phyloP scores from a whole-genome alignment of 805 yeast species.

The Teunomyces kruisii region DNA sequence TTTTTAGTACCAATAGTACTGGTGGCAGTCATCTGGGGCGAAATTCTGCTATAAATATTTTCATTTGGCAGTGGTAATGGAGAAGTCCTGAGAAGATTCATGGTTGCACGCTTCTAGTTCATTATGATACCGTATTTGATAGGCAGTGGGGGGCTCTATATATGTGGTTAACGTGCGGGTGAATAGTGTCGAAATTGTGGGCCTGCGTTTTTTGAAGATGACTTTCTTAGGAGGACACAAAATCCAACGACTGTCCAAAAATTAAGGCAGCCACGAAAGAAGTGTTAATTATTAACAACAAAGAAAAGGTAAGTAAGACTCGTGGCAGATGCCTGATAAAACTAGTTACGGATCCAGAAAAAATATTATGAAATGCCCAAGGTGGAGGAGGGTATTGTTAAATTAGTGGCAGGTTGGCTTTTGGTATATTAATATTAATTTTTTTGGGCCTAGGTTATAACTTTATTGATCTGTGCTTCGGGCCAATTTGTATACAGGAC shows the following conservation, averaged over 20 bases:
- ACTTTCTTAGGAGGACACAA: neutral
- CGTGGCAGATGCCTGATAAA: neutral
- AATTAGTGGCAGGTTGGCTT: neutral
- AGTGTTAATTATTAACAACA: neutral
- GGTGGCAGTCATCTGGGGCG: conserved; percentile 9
- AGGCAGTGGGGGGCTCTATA: neutral
- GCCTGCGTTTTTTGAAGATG: neutral
- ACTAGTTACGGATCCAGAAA: neutral
- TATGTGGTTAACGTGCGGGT: neutral
- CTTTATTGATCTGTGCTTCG: neutral
- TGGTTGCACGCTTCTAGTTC: neutral
- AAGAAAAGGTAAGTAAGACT: neutral
- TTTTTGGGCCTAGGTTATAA: neutral
- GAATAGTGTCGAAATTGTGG: neutral
- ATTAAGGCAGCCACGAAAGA: neutral
- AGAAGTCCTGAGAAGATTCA: conserved; percentile 8
- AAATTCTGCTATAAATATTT: conserved; percentile 7
- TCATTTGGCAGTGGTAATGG: conserved; percentile 14
- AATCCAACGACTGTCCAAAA: neutral
- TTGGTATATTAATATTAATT: no score
- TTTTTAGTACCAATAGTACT: neutral
- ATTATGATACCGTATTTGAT: neutral
- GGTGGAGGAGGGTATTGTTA: neutral
- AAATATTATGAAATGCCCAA: neutral
- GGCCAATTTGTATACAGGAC: neutral